phyloP scores from a whole-genome alignment of 2,329 filamentous ascomycete genomes.

The Diaporthe citrichinensis region DNA sequence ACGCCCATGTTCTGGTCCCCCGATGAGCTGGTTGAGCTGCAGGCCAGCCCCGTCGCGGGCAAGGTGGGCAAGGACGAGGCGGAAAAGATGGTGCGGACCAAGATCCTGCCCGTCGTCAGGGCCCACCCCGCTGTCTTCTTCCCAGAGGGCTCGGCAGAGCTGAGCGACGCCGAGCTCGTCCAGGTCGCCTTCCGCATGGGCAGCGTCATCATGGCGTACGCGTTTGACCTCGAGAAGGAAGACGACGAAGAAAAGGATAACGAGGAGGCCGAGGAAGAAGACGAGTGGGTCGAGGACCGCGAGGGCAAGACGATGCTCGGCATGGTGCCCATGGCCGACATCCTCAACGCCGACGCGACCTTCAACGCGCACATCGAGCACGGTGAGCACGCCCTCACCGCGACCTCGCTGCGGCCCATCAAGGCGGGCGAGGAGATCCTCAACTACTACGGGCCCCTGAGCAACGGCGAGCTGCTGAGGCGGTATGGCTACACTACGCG shows the following conservation, averaged over 20 bases:
- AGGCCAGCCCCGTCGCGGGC: constrained; percentile 80
- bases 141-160: constrained; percentile 49
- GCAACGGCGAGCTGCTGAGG: constrained; percentile 84
- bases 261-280: constrained; percentile 71
- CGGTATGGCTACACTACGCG: constrained; percentile 90
- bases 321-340: constrained; percentile 92
- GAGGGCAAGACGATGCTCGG: constrained; percentile 75
- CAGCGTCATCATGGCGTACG: constrained; percentile 92
- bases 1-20: constrained; percentile 92
- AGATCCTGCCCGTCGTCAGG: constrained; percentile 66
- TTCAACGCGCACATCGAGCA: constrained; percentile 79
- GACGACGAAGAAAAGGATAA: constrained; percentile 52
- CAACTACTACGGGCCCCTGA: constrained; percentile 90
- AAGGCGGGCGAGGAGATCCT: constrained; percentile 81
- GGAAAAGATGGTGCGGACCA: constrained; percentile 75
- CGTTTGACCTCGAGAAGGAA: constrained; percentile 81
- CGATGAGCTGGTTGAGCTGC: constrained; percentile 78
- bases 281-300: constrained; percentile 76
- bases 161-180: constrained; percentile 62
- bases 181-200: constrained; percentile 82
- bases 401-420: constrained; percentile 79
- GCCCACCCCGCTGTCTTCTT: constrained; percentile 62
- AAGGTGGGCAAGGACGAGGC: constrained; percentile 84
- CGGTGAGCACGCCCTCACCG: constrained; percentile 71
- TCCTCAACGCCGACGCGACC: constrained; percentile 89